phyloP scores from a whole-genome alignment of 2,329 filamentous ascomycete genomes.

The Cyphellophora europaea region DNA sequence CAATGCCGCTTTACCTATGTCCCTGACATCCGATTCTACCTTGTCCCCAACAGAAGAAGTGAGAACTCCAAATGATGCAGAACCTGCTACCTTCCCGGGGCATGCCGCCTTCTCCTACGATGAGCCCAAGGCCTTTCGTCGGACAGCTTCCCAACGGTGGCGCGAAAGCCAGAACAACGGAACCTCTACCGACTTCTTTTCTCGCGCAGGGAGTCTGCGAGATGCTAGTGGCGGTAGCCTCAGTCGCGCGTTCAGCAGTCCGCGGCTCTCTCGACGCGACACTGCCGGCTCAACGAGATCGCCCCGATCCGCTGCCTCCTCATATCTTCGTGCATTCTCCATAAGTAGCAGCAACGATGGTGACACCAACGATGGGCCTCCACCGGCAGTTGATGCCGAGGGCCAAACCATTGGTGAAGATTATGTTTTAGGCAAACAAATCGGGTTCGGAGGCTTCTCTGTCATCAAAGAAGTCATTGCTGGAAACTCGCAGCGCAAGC shows the following conservation, averaged over 20 bases:
- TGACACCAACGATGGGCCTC: slow-evolving; percentile 19
- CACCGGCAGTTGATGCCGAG: slow-evolving; percentile 52
- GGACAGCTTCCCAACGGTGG: slow-evolving; percentile 19
- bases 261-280: slow-evolving; percentile 9
- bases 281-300: slow-evolving; percentile 32
- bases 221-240: slow-evolving; percentile 4
- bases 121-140: slow-evolving; percentile 11
- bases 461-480: slow-evolving; percentile 58
- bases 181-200: slow-evolving; percentile 24
- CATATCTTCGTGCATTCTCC: slow-evolving; percentile 40
- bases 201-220: slow-evolving; percentile 17
- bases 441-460: slow-evolving; percentile 58
- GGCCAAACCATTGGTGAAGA: slow-evolving; percentile 57
- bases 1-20: slow-evolving; percentile 9
- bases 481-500: slow-evolving; percentile 39
- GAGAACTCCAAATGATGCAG: slow-evolving; percentile 10
- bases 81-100: slow-evolving; percentile 6
- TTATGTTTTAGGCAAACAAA: slow-evolving; percentile 58
- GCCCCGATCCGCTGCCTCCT: slow-evolving; percentile 49
- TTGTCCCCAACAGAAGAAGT: slow-evolving; percentile 14
- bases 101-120: slow-evolving; percentile 16
- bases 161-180: slow-evolving; percentile 24
- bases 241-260: slow-evolving; percentile 8
- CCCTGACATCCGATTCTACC: slow-evolving; percentile 15
- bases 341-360: slow-evolving; percentile 34